Base-by-base conservation (phyloP, 73 alveolate species). In the Paramecium octaurelia region DNA sequence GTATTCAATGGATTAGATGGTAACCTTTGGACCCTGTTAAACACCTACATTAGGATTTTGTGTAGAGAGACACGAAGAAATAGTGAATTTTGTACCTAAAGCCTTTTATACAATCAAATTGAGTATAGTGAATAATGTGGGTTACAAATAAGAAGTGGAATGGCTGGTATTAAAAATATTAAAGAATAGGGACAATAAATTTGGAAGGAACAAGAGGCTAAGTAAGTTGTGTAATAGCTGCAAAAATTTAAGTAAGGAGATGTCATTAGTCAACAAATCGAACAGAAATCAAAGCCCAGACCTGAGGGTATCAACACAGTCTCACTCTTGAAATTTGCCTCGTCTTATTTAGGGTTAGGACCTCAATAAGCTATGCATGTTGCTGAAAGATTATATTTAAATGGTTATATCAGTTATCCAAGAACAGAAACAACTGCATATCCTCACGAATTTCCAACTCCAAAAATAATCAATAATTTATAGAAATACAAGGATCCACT, bases 1-100 rank as follows among this genome's bases (percentile, higher is more conserved):
- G 93, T 96, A 98, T 85, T 64, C 92, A 73, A 97, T 93, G 93
- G 93, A 94, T 43, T 77, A 94, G 92, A 95, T 93, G 87, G 93
- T 98, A 85, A 92, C 99, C 6, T 99, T 98, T 96, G 99, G 99
- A 2, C 99, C 99, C 6, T 99, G 99, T 93, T 98, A 99, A 93
- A 98, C 99, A 21, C 99, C 99, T 1, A 99, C 99, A 4, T 96
- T 99, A 23, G 99, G 99, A 96, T 99, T 99, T 94, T 97, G 99
- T 94, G 99, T 99, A 18, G 97, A 97, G 88, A 86, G 99, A 92
- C 97, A 97, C 80, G 99, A 99, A 86, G 99, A 98, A 92, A 98
- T 99, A 69, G 95, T 96, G 92, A 94, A 95, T 35, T 99, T 99
- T 92, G 95, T 94, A 64, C 99, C 99, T 8, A 98, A 97, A 58